Conservation (phyloP, 768 basidiomycete genomes). For the Lentinus brumalis region DNA sequence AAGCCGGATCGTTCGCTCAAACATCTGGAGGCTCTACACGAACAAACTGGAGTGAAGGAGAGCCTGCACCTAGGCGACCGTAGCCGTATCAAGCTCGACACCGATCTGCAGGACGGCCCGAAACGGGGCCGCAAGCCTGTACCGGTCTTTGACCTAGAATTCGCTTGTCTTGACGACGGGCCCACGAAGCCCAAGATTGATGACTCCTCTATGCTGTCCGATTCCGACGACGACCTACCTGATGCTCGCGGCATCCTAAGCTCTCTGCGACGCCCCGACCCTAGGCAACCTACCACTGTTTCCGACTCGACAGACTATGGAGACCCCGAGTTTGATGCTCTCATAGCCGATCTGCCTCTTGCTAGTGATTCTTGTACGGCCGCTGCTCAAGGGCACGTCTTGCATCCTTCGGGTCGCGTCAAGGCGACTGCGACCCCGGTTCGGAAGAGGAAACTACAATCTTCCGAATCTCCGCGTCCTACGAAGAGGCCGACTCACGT, state of each 20-base stretch:
- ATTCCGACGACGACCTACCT: constrained; percentile 38
- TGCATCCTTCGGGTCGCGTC: neutral
- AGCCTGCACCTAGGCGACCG: constrained; percentile 36
- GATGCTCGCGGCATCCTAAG: constrained; percentile 33
- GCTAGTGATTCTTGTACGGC: neutral
- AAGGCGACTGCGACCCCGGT: neutral
- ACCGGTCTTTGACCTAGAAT: constrained; percentile 53
- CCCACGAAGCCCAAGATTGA: neutral
- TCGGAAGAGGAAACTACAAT: constrained; percentile 3
- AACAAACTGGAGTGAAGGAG: constrained; percentile 42
- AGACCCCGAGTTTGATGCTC: constrained; percentile 45
- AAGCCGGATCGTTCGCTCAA: constrained; percentile 35
- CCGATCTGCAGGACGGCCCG: constrained; percentile 3
- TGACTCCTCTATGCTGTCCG: constrained; percentile 18
- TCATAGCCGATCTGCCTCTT: constrained; percentile 39
- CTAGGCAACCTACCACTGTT: constrained; percentile 21
- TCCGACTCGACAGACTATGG: constrained; percentile 39
- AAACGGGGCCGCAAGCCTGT: constrained; percentile 9
- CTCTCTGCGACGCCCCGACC: constrained; percentile 28
- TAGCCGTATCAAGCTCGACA: constrained; percentile 48
- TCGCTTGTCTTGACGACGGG: constrained; percentile 38
- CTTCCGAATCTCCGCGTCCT: neutral
- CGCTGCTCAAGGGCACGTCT: neutral
- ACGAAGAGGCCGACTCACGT: neutral
- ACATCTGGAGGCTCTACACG: constrained; percentile 46